Base-by-base conservation (phyloP, 192 early-diverging fungal genomes). In the Linnemannia zychae region DNA sequence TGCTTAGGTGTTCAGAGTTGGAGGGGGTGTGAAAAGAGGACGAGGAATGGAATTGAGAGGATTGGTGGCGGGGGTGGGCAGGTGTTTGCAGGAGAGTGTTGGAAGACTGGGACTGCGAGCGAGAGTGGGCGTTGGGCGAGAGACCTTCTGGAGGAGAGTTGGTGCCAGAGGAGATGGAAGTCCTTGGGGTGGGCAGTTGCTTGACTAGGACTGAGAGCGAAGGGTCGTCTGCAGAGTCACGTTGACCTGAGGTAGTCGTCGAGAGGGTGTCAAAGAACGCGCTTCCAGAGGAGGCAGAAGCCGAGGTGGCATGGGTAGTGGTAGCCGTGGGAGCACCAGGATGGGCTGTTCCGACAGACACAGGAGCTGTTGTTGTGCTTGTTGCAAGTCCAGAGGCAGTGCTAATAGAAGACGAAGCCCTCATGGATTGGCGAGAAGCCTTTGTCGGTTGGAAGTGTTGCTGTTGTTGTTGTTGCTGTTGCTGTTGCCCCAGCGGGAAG, bases 141-240 rank as follows among this genome's bases (percentile, higher is more conserved):
- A 74, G 36, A n/a, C 31, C 47, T 16, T 84, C 77, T 33, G 77
- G 77, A n/a, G 82, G 67, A 13, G 82, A 79, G 20, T 77, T 75
- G 7, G 77, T 37, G 7, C 73, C 82, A 12, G 77, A 78, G 18
- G 82, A 84, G 37, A 75, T 71, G 11, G 82, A 84, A 7, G 72
- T 79, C 17, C 82, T 74, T 28, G 82, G 82, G 24, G 82, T 84
- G 9, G 82, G 82, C 33, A 84, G 31, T n/a, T 84, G 82, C 17
- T 84, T 73, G 18, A 73, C 37, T 2, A 37, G 53, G 70, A 82
- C 69, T 31, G 66, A 68, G n/a, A 76, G 38, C 16, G 72, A 66
- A 4, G 77, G n/a, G 7, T 47, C 71, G 44, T 73, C 50, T 37
- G 34, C 20, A 31, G 20, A 18, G 48, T 18, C 47, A 13, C 28